Percentiles rank a stretch among this genome's conserved stretches.
These are phyloP conservation scores for Penicillium sp. DNA, from an alignment of 2,329 filamentous ascomycete species.

Conservation along the genomic window DNA sequence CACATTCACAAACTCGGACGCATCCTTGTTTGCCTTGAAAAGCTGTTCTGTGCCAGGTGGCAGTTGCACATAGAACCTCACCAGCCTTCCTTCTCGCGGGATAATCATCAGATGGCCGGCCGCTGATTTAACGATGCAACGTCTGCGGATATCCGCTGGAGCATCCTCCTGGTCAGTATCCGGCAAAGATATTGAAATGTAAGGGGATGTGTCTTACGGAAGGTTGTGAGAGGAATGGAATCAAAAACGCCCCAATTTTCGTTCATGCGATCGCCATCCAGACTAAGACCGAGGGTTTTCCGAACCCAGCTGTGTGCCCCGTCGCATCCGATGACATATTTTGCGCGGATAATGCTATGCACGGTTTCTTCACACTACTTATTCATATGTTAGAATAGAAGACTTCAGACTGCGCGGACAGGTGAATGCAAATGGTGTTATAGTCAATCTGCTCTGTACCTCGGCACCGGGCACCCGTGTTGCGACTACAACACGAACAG, in stretches of 20 bases:
- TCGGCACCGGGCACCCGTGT: too few species aligned
- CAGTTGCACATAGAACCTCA: not conserved
- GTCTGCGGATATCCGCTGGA: too few species aligned
- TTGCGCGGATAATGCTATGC: slow-evolving; percentile 9
- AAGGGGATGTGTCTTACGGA: slow-evolving; percentile 27
- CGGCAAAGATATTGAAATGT: not conserved
- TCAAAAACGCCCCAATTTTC: slow-evolving; percentile 16
- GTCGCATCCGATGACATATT: slow-evolving; percentile 21
- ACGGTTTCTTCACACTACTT: not conserved
- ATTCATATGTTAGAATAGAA: slow-evolving; percentile 48
- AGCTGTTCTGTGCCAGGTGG: too few species aligned
- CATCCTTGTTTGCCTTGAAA: too few species aligned
- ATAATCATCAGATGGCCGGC: not conserved
- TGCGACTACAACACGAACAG: slow-evolving; percentile 30
- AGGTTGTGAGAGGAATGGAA: slow-evolving; percentile 35
- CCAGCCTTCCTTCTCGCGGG: not conserved
- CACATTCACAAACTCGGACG: too few species aligned
- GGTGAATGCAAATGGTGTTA: too few species aligned
- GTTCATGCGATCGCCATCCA: slow-evolving; percentile 15
- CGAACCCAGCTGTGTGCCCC: slow-evolving; percentile 21
- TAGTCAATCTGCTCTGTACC: too few species aligned
- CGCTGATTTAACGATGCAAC: too few species aligned
- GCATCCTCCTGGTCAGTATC: not conserved
- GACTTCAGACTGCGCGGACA: too few species aligned
- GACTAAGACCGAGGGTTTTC: slow-evolving; percentile 9